Evolutionary conservation across 768 basidiomycete species (phyloP).

Genomic region (Agaricus sinodeliciosus): DNA sequence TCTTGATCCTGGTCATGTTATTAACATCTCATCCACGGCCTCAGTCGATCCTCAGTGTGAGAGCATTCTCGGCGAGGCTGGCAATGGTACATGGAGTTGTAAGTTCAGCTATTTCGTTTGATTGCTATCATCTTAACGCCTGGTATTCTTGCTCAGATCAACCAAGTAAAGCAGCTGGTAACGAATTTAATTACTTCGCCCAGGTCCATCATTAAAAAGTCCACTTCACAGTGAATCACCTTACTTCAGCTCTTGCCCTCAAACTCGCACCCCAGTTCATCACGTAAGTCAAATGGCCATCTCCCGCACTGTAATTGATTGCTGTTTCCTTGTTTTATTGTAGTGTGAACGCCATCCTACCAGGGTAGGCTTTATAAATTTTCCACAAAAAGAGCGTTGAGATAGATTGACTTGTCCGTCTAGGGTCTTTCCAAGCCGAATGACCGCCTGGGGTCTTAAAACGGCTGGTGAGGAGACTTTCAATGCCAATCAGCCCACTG

Average conservation of each 20-base stretch:
- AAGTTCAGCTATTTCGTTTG: constrained; percentile 23
- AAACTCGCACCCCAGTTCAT: constrained; percentile 55
- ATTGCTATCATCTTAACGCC: not conserved
- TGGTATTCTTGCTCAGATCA: constrained; percentile 42
- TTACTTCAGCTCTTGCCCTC: constrained; percentile 65
- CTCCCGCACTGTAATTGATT: not conserved
- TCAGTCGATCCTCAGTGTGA: constrained; percentile 49
- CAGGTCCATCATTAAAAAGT: not conserved
- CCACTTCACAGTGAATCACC: constrained; percentile 55
- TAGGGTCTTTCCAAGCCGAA: constrained; percentile 70
- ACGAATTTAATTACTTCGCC: not conserved
- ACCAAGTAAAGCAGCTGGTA: constrained; percentile 78
- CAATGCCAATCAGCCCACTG: constrained; percentile 53
- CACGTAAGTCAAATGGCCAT: constrained; percentile 42
- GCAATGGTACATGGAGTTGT: constrained; percentile 78
- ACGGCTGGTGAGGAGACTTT: constrained; percentile 46
- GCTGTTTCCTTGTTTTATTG: not conserved
- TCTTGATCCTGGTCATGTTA: constrained; percentile 64
- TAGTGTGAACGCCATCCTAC: constrained; percentile 80
- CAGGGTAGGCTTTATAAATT: constrained; percentile 44
- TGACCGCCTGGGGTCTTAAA: constrained; percentile 71
- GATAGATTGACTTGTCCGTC: not conserved
- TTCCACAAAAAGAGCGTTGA: not conserved
- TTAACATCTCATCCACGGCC: constrained; percentile 76
- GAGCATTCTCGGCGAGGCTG: constrained; percentile 41